Evolutionary conservation across 1,139 yeast genomes (phyloP).

Genomic region (Yamadazyma conglobata): DNA sequence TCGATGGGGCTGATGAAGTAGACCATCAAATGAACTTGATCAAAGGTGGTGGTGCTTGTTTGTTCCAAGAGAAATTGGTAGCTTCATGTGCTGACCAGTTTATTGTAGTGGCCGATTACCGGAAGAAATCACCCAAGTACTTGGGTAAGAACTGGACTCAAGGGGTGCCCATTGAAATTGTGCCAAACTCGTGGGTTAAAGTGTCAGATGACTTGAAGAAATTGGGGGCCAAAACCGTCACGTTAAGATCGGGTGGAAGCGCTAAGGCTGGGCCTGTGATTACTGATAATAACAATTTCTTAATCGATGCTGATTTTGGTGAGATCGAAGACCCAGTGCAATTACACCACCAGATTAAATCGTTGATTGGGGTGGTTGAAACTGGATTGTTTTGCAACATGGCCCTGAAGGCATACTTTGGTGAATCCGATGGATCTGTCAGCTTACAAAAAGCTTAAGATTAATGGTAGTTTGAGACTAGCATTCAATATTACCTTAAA

Average conservation of each 20-base stretch:
- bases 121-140: conserved; percentile 64
- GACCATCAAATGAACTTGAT: conserved; percentile 75
- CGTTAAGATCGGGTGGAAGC: conserved; percentile 78
- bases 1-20: conserved; percentile 98
- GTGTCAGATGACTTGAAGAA: conserved; percentile 59
- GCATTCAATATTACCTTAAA: not conserved
- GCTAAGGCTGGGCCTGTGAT: conserved; percentile 99
- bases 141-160: conserved; percentile 82
- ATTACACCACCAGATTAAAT: conserved; percentile 65
- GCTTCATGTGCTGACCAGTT: conserved; percentile 77
- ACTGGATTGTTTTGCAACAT: conserved; percentile 79
- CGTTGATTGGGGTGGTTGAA: conserved; percentile 91
- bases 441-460: conserved; percentile 6
- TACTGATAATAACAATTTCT: conserved; percentile 91
- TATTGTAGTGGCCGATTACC: conserved; percentile 87
- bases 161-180: conserved; percentile 95
- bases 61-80: conserved; percentile 93
- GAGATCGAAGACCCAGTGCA: conserved; percentile 56
- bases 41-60: conserved; percentile 99
- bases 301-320: conserved; percentile 93
- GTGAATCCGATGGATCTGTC: conserved; percentile 73
- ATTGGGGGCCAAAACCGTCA: conserved; percentile 66
- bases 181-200: conserved; percentile 81
- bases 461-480: too few species aligned
- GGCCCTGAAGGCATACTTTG: conserved; percentile 84